These are phyloP conservation scores for Xylaria scruposa DNA, from an alignment of 495 filamentous ascomycete species.

Conservation along the genomic window DNA sequence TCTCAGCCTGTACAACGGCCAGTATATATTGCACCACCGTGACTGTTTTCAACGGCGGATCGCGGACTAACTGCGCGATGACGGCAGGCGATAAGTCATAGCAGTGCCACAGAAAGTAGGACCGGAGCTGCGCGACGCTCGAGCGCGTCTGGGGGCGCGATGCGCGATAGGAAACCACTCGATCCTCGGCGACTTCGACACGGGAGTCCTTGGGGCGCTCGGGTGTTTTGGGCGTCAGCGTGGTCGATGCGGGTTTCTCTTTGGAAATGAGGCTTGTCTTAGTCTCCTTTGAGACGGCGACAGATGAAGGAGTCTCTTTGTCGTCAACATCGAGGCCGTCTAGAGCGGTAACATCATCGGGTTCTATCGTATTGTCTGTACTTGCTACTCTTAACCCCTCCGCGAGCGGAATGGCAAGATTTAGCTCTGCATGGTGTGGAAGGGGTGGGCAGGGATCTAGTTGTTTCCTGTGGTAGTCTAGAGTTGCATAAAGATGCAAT, in stretches of 20 bases:
- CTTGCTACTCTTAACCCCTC: conserved; percentile 41
- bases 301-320: neutral
- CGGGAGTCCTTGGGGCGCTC: conserved; percentile 41
- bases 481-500: conserved; percentile 70
- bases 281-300: neutral
- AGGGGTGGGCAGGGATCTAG: conserved; percentile 73
- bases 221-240: neutral
- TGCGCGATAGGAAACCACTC: conserved; percentile 40
- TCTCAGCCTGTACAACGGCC: conserved; percentile 46
- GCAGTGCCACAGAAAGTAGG: conserved; percentile 67
- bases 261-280: neutral
- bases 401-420: conserved; percentile 63
- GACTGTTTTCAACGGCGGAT: conserved; percentile 57
- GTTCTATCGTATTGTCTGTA: conserved; percentile 27
- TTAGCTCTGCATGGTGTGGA: conserved; percentile 69
- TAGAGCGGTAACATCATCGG: neutral
- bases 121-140: conserved; percentile 52
- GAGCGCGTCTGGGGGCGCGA: conserved; percentile 35
- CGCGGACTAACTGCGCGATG: conserved; percentile 59
- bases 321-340: neutral
- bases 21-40: conserved; percentile 63
- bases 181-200: conserved; percentile 45
- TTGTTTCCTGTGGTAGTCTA: conserved; percentile 69
- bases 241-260: neutral
- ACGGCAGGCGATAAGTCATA: conserved; percentile 49